A percentile compares a stretch with the other conserved stretches of the same genome.
phyloP scores from a whole-genome alignment of 179 eudicot genomes.

The Patellifolia procumbens region DNA sequence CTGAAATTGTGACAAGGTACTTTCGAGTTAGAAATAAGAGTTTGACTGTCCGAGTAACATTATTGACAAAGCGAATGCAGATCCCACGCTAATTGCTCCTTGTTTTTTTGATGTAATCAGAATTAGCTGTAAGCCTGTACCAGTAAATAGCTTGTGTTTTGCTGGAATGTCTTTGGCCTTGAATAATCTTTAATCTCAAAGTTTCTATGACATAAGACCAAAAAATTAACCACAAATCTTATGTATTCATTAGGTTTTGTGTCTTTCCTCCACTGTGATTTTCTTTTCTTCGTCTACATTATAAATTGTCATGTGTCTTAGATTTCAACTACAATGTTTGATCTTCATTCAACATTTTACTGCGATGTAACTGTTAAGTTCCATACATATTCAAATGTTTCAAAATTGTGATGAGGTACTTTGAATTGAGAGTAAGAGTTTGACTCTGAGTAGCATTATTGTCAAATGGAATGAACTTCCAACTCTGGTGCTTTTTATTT shows the following conservation, averaged over 20 bases:
- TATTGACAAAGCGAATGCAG: no score
- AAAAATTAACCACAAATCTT: neutral
- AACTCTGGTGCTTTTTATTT: no score
- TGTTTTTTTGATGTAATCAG: neutral
- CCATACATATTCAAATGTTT: conserved; percentile 50
- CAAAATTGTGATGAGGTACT: no score
- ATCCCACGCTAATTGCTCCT: neutral
- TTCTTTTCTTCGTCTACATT: neutral
- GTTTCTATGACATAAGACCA: conserved; percentile 3
- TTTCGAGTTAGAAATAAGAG: neutral
- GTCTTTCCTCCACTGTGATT: neutral
- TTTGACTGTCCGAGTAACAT: neutral
- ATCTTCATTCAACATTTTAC: neutral
- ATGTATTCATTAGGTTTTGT: no score
- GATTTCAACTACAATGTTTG: neutral
- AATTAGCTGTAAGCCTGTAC: neutral
- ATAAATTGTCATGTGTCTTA: neutral
- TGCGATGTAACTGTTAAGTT: conserved; percentile 48
- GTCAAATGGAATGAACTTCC: no score
- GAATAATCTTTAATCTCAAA: neutral
- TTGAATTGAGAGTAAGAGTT: no score
- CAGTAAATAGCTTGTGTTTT: neutral
- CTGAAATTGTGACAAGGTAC: no score
- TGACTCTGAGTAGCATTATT: no score
- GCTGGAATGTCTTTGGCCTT: neutral